Evolutionary conservation across 2,329 filamentous ascomycete genomes (phyloP), one percentile per base, ranked within the genome.

Genomic region (Byssoonygena ceratinophila): DNA sequence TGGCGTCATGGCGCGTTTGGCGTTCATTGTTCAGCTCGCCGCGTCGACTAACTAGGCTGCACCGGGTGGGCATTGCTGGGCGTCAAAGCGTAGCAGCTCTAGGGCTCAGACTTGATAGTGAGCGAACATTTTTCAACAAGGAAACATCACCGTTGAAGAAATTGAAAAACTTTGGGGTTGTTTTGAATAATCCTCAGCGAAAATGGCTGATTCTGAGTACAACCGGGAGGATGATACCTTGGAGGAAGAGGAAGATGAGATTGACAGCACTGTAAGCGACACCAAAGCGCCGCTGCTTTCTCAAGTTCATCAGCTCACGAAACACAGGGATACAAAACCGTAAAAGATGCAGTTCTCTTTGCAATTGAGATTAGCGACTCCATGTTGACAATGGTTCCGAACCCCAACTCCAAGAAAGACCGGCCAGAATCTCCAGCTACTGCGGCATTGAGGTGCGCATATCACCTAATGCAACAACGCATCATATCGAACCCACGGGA

Each of bases 321-420:
- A n/a, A 40, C 8, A 36, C 60, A 91, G 88, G 83, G 82, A 68
- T 98, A 92, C 74, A 94, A 90, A 72, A 78, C 84, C 0, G 84
- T 90, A 65, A 96, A 95, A 72, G 92, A 98, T 81, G 92, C 92
- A n/a, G 80, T 97, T n/a, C 77, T 98, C 22, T 91, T 98, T 66
- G 91, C 89, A 12, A 95, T 98, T 62, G 85, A 97, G 62, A 77
- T 97, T 64, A 96, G 86, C 74, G 71, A 81, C 34, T 89, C 88
- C 0, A 98, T 97, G 91, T 74, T 97, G 57, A 73, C 74, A 1
- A 73, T 73, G 39, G 87, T 87, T 20, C 77, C 81, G 2, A 71
- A 76, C 2, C 76, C 76, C 5, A 76, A 79, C 55, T 78, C 82
- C 47, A 94, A 87, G 70, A 91, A 89, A 66, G 80, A 82, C 40